Conservation (phyloP, 2,329 filamentous ascomycete species). For the Botrytis porri region DNA sequence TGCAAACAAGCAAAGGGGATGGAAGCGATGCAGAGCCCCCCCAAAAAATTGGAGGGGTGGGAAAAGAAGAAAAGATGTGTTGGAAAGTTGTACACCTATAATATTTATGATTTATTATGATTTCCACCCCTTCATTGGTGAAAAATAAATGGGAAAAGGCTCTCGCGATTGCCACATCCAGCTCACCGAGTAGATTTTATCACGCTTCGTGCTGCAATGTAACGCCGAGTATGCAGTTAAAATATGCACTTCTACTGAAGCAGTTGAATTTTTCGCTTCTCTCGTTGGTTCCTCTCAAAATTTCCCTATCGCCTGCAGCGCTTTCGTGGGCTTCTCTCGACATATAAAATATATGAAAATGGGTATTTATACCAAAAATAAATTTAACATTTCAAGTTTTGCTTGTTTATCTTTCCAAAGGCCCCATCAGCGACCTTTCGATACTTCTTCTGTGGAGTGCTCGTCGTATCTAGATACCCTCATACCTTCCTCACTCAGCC, state of each 20-base stretch:
- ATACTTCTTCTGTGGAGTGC: not conserved
- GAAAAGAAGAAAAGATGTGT: not conserved
- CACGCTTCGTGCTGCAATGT: conserved; percentile 20
- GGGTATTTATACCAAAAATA: not conserved
- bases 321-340: conserved; percentile 15
- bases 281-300: not conserved
- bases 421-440: not conserved
- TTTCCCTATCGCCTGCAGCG: conserved; percentile 2
- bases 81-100: conserved; percentile 1
- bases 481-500: not conserved
- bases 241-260: conserved; percentile 16
- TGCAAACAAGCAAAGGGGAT: not conserved
- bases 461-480: not conserved
- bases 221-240: conserved; percentile 10
- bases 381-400: too few relatives aligned
- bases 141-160: not conserved
- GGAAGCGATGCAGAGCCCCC: conserved; percentile 12
- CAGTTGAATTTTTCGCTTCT: not conserved
- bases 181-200: conserved; percentile 19
- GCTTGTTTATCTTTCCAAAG: not conserved
- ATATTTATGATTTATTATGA: not conserved
- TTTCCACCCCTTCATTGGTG: conserved; percentile 11
- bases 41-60: not conserved
- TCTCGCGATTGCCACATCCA: not conserved
- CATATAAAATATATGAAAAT: conserved; percentile 4